Base-by-base conservation (phyloP, 768 basidiomycete species). In the Clitopilus hobsonii region DNA sequence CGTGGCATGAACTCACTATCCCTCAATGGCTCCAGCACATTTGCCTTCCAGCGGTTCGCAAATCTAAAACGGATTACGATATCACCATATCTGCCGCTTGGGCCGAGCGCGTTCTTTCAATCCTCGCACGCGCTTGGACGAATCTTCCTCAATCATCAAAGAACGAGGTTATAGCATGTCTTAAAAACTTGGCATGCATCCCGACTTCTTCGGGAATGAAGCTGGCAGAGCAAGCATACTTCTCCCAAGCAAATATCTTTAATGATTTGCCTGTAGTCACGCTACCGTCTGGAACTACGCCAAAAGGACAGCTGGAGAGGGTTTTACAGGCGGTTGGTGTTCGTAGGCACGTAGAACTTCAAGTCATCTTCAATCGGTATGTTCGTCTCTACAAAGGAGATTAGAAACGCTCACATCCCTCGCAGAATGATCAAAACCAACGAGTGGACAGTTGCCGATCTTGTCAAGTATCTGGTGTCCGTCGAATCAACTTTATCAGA, bases 331-430 rank as follows among this genome's bases (percentile, higher is more conserved):
- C 78, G 1, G 71, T 98, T 0, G 96, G 94, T 10, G 91, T 98
- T 10, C 82, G 93, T 16, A 91, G 85, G 65, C 94, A 95, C 59
- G 93, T 98, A 6, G 91, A 98, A 56, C 76, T 98, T 1, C 94
- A 98, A 67, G 74, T 97, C 2, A 80, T 99, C n/a, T 99, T 99
- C 65, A 83, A 88, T 53, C 79, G 94, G 86, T 90, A 52, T 20
- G 75, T 60, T 25, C 24, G 22, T 45, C 18, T 4, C 22, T 45
- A 5, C 38, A 5, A 23, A 6, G 6, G n/a, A n/a, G n/a, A 18
- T 49, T 59, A 27, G 52, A 38, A 41, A 49, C 36, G 14, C 25
- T 49, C 49, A n/a, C 41, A 6, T 30, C 11, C 5, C 30, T 20
- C 50, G 3, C 57, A 92, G 91, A 67, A 90, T 92, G 89, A 83